These are phyloP conservation scores for Hippophae gyantsensis DNA, from an alignment of 306 rosid genomes.

Conservation along the genomic window DNA sequence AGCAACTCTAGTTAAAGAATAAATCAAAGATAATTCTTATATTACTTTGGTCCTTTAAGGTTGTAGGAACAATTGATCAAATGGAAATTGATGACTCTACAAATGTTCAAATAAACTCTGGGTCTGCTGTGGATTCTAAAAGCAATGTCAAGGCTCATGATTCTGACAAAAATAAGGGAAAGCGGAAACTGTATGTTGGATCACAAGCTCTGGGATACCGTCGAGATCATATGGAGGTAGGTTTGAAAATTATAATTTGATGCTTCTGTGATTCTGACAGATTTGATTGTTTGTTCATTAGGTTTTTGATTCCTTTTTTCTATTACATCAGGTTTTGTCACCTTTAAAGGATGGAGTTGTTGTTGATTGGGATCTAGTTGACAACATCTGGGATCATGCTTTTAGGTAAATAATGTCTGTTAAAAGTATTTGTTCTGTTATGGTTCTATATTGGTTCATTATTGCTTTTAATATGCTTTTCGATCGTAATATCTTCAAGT, in stretches of 20 bases:
- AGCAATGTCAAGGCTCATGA: conserved; percentile 39
- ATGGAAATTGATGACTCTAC: conserved; percentile 83
- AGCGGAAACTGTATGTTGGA: conserved; percentile 74
- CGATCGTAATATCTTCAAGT: neutral
- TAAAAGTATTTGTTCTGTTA: neutral
- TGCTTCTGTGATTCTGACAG: neutral
- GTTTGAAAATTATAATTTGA: conserved; percentile 10
- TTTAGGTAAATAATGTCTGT: conserved; percentile 49
- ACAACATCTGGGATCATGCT: conserved; percentile 97
- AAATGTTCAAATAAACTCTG: conserved; percentile 54
- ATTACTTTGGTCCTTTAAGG: conserved; percentile 36
- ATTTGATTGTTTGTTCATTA: neutral
- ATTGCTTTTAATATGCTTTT: neutral
- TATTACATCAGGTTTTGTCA: conserved; percentile 54
- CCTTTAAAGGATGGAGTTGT: conserved; percentile 84
- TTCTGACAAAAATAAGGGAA: conserved; percentile 72
- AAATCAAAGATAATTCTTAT: conserved; percentile 7
- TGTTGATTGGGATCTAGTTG: conserved; percentile 95
- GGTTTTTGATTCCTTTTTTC: conserved; percentile 6
- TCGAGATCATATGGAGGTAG: conserved; percentile 90
- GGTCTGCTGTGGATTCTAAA: conserved; percentile 49
- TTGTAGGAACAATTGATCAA: conserved; percentile 84
- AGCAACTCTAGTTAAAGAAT: neutral
- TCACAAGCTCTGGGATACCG: conserved; percentile 88
- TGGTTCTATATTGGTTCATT: conserved; percentile 2